These are phyloP conservation scores for Penicillium sp. DNA, from an alignment of 2,329 filamentous ascomycete genomes.

Conservation along the genomic window DNA sequence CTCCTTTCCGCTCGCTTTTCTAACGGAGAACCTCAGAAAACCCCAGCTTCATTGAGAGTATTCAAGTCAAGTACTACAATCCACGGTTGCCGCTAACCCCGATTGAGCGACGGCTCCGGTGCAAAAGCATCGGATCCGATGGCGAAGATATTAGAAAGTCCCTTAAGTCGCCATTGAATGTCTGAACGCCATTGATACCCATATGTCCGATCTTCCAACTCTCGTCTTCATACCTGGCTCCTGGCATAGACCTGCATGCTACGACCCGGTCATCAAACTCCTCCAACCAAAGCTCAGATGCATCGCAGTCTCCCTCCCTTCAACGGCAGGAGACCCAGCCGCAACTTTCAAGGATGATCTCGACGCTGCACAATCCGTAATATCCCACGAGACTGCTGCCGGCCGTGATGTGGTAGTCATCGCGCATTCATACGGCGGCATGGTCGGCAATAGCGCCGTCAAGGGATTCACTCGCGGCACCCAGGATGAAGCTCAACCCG, in stretches of 20 bases:
- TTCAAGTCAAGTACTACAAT: too few species aligned
- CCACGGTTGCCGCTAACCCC: too few species aligned
- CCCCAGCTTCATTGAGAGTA: too few species aligned
- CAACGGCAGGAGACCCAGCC: constrained; percentile 33
- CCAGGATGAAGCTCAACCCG: constrained; percentile 8
- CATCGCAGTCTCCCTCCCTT: constrained; percentile 40
- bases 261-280: constrained; percentile 34
- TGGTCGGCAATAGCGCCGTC: constrained; percentile 48
- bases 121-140: too few species aligned
- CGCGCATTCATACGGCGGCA: constrained; percentile 52
- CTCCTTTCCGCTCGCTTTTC: too few species aligned
- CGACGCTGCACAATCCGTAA: constrained; percentile 38
- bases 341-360: constrained; percentile 46
- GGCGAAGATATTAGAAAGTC: too few species aligned
- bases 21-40: too few species aligned
- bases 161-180: not conserved
- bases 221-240: constrained; percentile 50
- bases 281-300: constrained; percentile 36
- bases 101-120: too few species aligned
- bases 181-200: not conserved
- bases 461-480: constrained; percentile 39
- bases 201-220: constrained; percentile 25
- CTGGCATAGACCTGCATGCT: constrained; percentile 47
- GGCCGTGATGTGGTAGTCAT: constrained; percentile 49
- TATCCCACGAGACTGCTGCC: constrained; percentile 35